Evolutionary conservation across 345 rosid genomes (phyloP).

Genomic region (Abelmoschus esculentus): DNA sequence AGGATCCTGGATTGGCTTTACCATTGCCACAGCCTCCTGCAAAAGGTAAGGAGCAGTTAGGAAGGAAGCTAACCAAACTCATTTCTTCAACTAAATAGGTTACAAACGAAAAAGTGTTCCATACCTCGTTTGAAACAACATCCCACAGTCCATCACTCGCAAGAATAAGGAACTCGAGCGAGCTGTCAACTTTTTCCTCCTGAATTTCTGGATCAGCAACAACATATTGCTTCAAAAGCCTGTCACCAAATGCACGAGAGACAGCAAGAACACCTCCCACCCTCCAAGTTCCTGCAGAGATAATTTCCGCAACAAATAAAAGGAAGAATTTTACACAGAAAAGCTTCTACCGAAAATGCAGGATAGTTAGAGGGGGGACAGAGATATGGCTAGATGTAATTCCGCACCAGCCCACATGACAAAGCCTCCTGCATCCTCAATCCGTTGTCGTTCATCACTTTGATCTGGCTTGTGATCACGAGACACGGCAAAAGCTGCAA

Average conservation of each 20-base stretch:
- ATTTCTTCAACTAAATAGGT: neutral
- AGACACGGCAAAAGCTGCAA: slow-evolving; percentile 86
- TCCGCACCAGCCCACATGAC: slow-evolving; percentile 98
- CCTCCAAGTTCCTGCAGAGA: slow-evolving; percentile 84
- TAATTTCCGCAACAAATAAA: slow-evolving; percentile 9
- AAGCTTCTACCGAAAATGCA: neutral
- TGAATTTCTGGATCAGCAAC: slow-evolving; percentile 99
- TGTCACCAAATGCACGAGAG: slow-evolving; percentile 99
- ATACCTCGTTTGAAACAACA: slow-evolving; percentile 93
- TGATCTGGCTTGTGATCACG: slow-evolving; percentile 99
- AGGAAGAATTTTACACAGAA: neutral
- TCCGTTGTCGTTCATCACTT: slow-evolving; percentile 91
- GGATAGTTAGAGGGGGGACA: neutral
- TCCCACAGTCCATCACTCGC: slow-evolving; percentile 99
- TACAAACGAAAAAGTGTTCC: neutral
- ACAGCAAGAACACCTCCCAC: slow-evolving; percentile 99
- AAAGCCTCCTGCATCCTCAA: slow-evolving; percentile 99
- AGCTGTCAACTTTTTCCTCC: slow-evolving; percentile 91
- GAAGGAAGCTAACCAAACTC: neutral
- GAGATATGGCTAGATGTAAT: neutral
- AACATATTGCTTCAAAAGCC: slow-evolving; percentile 95
- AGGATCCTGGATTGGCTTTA: slow-evolving; percentile 64
- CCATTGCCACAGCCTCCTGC: slow-evolving; percentile 93
- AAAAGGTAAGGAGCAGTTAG: neutral
- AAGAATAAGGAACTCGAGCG: slow-evolving; percentile 97